These are phyloP conservation scores for Vitrella brassicaformis DNA, from an alignment of 73 alveolate genomes.

Conservation along the genomic window DNA sequence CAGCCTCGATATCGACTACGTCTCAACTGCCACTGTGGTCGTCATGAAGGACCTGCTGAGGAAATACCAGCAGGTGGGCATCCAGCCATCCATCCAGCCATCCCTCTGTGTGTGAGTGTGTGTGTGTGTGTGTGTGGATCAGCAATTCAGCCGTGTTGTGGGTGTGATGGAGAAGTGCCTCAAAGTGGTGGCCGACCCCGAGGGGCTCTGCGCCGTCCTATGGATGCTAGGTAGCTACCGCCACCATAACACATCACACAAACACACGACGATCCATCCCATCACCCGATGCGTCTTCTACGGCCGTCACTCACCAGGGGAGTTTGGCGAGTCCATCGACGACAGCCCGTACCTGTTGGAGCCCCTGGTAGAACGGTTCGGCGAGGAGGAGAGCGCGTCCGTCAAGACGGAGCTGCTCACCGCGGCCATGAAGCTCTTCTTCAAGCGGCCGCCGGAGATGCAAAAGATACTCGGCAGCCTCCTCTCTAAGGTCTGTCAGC, in stretches of 20 bases:
- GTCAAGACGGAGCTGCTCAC: constrained; percentile 27
- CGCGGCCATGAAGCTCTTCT: constrained; percentile 39
- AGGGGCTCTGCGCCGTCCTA: no score
- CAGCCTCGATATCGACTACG: constrained; percentile 39
- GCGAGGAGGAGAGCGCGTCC: constrained; percentile 33
- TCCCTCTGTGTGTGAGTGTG: no score
- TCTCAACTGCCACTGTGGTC: constrained; percentile 44
- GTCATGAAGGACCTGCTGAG: constrained; percentile 45
- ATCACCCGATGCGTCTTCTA: no score
- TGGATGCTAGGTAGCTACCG: no score
- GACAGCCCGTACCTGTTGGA: constrained; percentile 49
- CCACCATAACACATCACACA: no score
- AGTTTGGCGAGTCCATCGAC: constrained; percentile 44
- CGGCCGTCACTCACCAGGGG: constrained; percentile 50
- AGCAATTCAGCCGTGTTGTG: no score
- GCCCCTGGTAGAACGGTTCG: constrained; percentile 42
- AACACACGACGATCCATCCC: no score
- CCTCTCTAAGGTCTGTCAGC: constrained; percentile 9
- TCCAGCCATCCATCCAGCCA: no score
- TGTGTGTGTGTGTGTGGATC: no score
- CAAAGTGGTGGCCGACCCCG: no score
- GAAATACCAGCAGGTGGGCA: constrained; percentile 37
- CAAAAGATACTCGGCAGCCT: constrained; percentile 36
- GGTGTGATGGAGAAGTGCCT: no score
- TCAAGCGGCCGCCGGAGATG: constrained; percentile 55